Conservation (phyloP, 139 green algal genomes). For the Chlamydomonas applanata region DNA sequence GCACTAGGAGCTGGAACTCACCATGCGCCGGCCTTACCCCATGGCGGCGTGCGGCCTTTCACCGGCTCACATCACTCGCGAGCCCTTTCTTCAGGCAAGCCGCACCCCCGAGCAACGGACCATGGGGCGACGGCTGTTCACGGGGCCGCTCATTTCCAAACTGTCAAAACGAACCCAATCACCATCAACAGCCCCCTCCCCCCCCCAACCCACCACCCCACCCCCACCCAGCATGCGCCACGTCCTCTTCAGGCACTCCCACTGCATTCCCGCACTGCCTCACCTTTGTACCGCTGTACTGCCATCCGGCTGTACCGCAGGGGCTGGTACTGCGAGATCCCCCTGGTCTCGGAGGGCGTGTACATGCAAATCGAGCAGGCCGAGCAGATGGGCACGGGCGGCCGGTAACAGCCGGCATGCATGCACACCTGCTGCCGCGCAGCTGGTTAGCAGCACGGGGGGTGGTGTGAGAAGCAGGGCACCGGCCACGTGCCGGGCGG, state of each 20-base stretch:
- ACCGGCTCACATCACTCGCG: neutral
- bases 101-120: neutral
- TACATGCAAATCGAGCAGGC: constrained; percentile 69
- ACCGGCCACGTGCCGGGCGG: no score
- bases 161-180: no score
- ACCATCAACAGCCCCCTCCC: no score
- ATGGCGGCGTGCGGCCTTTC: neutral
- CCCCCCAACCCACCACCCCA: no score
- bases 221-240: no score
- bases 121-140: constrained; percentile 8
- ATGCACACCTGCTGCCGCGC: no score
- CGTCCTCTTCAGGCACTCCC: no score
- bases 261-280: no score
- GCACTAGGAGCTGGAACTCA: constrained; percentile 4
- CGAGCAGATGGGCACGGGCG: constrained; percentile 23
- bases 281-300: no score
- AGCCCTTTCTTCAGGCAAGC: constrained; percentile 3
- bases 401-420: constrained; percentile 6
- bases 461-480: no score
- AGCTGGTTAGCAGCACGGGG: no score
- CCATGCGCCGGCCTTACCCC: neutral
- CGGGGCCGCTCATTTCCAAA: neutral
- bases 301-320: constrained; percentile 20
- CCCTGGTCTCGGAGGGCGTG: constrained; percentile 54
- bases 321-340: constrained; percentile 69